Evolutionary conservation across 306 rosid species (phyloP).

Genomic region (Spatholobus suberectus): DNA sequence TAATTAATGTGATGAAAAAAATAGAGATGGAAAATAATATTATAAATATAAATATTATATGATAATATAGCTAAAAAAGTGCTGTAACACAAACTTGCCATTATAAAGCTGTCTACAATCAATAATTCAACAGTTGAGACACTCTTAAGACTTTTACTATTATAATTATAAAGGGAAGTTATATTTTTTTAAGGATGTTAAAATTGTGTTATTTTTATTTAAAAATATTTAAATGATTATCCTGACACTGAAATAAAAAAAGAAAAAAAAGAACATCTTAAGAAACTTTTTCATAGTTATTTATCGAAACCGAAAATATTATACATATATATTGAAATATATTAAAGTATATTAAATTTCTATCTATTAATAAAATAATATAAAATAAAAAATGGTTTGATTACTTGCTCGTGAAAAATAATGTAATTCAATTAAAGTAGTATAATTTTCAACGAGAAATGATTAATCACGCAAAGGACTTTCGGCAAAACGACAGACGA

Average conservation of each 20-base stretch:
- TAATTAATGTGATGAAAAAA: no score
- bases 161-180: not conserved
- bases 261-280: not conserved
- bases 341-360: no score
- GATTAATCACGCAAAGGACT: not conserved
- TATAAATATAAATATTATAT: no score
- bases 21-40: no score
- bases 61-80: no score
- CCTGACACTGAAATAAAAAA: no score
- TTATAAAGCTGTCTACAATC: not conserved
- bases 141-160: not conserved
- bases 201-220: not conserved
- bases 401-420: not conserved
- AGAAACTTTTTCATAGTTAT: not conserved
- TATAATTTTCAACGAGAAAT: not conserved
- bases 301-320: not conserved
- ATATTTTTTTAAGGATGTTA: not conserved
- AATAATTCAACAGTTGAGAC: not conserved
- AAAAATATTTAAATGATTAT: not conserved
- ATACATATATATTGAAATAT: not conserved
- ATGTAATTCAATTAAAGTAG: not conserved
- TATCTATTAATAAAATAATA: no score
- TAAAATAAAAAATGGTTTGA: not conserved
- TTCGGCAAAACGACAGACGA: not conserved
- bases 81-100: not conserved